Evolutionary conservation across 2,329 filamentous ascomycete species (phyloP), one percentile per base, ranked within the genome.

Genomic region (Sordariomycetes sp.): DNA sequence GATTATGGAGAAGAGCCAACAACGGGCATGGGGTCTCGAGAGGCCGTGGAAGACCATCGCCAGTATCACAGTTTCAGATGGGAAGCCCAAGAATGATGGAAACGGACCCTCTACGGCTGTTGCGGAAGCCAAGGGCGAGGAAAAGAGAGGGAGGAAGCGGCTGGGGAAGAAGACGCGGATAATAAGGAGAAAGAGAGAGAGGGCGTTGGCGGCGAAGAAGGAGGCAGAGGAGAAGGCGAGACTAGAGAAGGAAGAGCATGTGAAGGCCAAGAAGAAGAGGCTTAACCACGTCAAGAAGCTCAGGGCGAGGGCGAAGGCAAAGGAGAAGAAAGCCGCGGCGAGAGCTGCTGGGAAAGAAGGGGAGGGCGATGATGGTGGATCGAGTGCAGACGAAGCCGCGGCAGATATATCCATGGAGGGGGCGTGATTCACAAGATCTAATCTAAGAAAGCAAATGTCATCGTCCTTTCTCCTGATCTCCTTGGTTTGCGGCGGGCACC

Each of bases 111-210:
- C 17, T 45, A 36, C 20, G 39, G 35, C 20, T 25, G 42, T 17
- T 20, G 53, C 45, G 2, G 48, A 39, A 24, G 51, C 7, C 3
- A 28, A 25, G 17, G 55, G 25, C 5, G 20, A 39, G 5, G 35
- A 39, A 52, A 58, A 5, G 58, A 52, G 3, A 39, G 60, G 34
- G 59, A 60, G 32, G 59, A 66, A 59, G 62, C 59, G 54, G 55
- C 77, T 76, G 1, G 80, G 80, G 4, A 85, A 86, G 72, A 84
- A 81, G 68, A 70, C 71, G 58, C 74, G 82, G 57, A 77, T 84
- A 56, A 69, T 76, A 28, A 61, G 76, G 57, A 71, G 81, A 58
- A 74, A 69, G 58, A 73, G 70, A 59, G 70, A 71, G 34, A 74
- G 74, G 63, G 70, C 66, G 7, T 68, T 67, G 56, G 71, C 69